Percentiles rank a stretch among this genome's conserved stretches.
phyloP scores from a whole-genome alignment of 208 protist genomes.

The Acanthamoeba castellanii region DNA sequence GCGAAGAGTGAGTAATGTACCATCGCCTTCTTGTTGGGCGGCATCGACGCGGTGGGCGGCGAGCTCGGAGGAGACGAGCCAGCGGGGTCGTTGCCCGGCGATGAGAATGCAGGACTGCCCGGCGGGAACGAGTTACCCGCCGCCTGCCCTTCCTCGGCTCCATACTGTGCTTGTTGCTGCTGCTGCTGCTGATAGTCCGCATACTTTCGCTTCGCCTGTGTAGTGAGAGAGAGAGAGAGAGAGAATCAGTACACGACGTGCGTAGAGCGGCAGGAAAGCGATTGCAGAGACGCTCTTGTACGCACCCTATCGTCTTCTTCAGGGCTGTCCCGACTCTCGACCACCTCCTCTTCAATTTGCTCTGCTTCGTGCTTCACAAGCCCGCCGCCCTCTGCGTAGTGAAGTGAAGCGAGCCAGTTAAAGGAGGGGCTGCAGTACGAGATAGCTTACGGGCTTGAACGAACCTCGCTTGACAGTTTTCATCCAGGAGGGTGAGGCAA shows the following conservation, averaged over 20 bases:
- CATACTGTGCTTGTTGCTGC: not conserved
- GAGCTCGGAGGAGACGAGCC: not conserved
- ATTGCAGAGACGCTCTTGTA: not conserved
- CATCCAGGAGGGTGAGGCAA: not conserved
- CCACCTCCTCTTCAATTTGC: not conserved
- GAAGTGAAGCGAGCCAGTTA: not conserved
- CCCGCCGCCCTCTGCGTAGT: not conserved
- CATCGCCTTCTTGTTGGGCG: constrained; percentile 35
- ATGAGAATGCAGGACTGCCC: constrained; percentile 1
- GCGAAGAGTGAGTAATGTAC: not conserved
- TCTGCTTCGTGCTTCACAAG: not conserved
- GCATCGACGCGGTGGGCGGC: not conserved
- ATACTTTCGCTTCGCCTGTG: constrained; percentile 23
- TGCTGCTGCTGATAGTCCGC: not conserved
- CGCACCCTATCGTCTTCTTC: not conserved
- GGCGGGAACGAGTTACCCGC: not conserved
- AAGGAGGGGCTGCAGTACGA: not conserved
- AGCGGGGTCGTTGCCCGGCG: not conserved
- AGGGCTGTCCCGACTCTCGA: not conserved
- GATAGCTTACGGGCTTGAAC: not conserved
- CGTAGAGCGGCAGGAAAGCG: not conserved
- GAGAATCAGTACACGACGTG: not conserved
- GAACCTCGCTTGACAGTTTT: constrained; percentile 18
- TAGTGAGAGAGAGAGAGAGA: not conserved
- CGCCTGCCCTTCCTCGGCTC: not conserved